Percentiles rank a stretch among this genome's conserved stretches.
Conservation (phyloP, 352 stramenopile genomes). For the Phytophthora gonapodyides region DNA sequence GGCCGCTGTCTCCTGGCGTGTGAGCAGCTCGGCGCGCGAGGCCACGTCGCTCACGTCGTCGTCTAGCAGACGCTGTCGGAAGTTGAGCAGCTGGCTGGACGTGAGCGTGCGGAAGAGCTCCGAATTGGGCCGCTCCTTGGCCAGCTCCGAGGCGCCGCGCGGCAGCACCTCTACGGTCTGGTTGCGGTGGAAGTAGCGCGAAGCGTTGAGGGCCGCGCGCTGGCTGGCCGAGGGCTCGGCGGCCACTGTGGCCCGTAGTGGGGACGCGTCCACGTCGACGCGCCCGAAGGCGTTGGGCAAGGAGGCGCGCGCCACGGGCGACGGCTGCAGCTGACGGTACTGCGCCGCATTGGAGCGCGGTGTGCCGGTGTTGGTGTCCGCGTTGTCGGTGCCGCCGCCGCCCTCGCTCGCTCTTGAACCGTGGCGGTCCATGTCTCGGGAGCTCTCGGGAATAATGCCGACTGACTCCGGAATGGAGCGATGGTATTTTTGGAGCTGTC, state of each 20-base stretch:
- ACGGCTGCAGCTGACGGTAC: constrained; percentile 35
- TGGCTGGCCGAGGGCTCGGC: constrained; percentile 7
- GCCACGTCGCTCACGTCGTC: constrained; percentile 41
- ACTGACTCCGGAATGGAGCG: constrained; percentile 9
- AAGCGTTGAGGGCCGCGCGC: constrained; percentile 28
- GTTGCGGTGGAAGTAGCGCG: constrained; percentile 64
- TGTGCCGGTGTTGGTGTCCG: constrained; percentile 22
- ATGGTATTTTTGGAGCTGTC: constrained; percentile 10
- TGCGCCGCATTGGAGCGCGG: constrained; percentile 20
- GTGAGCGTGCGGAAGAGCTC: constrained; percentile 80
- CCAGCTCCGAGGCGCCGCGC: constrained; percentile 34
- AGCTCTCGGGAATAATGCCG: constrained; percentile 14
- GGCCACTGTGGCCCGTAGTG: constrained; percentile 18
- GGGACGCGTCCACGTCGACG: constrained; percentile 3
- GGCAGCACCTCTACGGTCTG: constrained; percentile 77
- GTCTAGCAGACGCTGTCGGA: constrained; percentile 58
- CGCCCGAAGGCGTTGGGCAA: constrained; percentile 11
- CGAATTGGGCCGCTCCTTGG: constrained; percentile 52
- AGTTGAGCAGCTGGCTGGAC: constrained; percentile 63
- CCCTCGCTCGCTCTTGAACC: constrained; percentile 9
- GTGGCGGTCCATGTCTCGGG: constrained; percentile 28
- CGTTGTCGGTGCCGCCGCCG: constrained; percentile 14
- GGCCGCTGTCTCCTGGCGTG: constrained; percentile 5
- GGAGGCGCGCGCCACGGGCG: constrained; percentile 17
- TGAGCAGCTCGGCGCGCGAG: constrained; percentile 25